Percentiles rank a stretch among this genome's conserved stretches.
Conservation (phyloP, 345 rosid species). For the Arabidopsis suecica region DNA sequence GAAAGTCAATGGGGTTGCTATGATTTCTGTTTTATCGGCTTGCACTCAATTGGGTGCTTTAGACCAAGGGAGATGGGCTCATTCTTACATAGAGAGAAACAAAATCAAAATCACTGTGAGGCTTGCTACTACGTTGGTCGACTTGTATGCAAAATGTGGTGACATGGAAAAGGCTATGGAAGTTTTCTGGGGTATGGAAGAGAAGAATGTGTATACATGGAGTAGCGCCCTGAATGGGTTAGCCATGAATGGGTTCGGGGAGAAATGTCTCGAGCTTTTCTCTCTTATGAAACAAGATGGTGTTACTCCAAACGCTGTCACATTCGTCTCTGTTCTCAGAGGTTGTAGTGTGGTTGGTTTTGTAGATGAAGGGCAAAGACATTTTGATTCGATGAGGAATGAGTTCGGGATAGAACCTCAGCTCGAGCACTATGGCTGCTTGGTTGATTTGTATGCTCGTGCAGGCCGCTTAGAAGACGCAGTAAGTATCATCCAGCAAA, state of each 20-base stretch:
- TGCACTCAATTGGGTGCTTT: slow-evolving; percentile 64
- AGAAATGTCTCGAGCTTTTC: slow-evolving; percentile 60
- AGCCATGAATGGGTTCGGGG: slow-evolving; percentile 63
- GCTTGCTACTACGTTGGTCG: slow-evolving; percentile 64
- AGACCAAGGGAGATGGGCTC: slow-evolving; percentile 73
- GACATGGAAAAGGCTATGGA: slow-evolving; percentile 61
- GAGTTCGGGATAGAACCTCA: slow-evolving; percentile 60
- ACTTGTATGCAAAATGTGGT: slow-evolving; percentile 71
- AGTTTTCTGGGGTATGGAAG: slow-evolving; percentile 59
- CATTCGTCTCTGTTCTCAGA: slow-evolving; percentile 60
- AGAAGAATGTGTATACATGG: slow-evolving; percentile 67
- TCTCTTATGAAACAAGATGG: slow-evolving; percentile 52
- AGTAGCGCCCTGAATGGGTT: slow-evolving; percentile 61
- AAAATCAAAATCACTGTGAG: slow-evolving; percentile 53
- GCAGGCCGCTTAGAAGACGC: slow-evolving; percentile 63
- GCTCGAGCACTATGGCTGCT: slow-evolving; percentile 74
- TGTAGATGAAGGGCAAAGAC: slow-evolving; percentile 57
- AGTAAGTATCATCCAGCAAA: slow-evolving; percentile 47
- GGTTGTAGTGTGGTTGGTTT: slow-evolving; percentile 65
- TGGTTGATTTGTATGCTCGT: slow-evolving; percentile 68
- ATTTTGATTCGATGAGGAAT: slow-evolving; percentile 56
- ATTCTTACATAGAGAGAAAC: slow-evolving; percentile 59
- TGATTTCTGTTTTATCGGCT: slow-evolving; percentile 67
- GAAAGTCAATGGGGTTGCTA: slow-evolving; percentile 58
- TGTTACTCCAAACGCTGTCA: slow-evolving; percentile 56